Base-by-base conservation (phyloP, 2,329 filamentous ascomycete species). In the Knufia petricola region DNA sequence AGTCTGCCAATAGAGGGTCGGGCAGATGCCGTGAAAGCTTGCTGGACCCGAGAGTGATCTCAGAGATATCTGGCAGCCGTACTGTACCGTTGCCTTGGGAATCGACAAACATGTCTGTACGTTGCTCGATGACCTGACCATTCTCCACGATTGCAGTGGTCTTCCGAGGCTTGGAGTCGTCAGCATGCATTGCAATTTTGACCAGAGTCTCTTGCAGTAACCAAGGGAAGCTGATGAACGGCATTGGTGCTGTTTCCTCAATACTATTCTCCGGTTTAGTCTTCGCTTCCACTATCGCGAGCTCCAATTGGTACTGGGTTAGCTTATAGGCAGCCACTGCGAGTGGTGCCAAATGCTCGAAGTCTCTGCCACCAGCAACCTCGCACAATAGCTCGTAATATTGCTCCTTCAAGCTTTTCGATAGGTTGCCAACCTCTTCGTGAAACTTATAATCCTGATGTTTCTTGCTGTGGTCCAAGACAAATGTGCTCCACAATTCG, bases 141-240 rank as follows among this genome's bases (percentile, higher is more conserved):
- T 21, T 30, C 32, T 46, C 6, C 19, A 37, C 21, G n/a, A 17
- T 37, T 30, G 36, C 28, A 13, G 46, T 30, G 15, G 15, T 69
- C 70, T 67, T 68, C 67, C 43, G 58, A 62, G 19, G 56, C 60
- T n/a, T 57, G 60, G 44, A 74, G 3, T 47, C 34, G 26, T 47
- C 44, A 6, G 43, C 31, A 23, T 64, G 65, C 21, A 67, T 78
- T 1, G 84, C 85, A 57, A 94, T 81, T 41, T 74, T 74, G 1
- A 84, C 82, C 3, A 94, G 71, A 51, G 87, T 77, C 38, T 76
- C 74, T 10, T 81, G 74, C 55, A 96, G 94, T 1, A 96, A 70
- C 92, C 92, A 98, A 0, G 92, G 90, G 58, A 95, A 96, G 51
- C 84, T 92, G 58, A 95, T 92, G 7, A 96, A 70, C 0, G 92